phyloP scores from a whole-genome alignment of 2,329 filamentous ascomycete genomes.

The Pseudogymnoascus sp. region DNA sequence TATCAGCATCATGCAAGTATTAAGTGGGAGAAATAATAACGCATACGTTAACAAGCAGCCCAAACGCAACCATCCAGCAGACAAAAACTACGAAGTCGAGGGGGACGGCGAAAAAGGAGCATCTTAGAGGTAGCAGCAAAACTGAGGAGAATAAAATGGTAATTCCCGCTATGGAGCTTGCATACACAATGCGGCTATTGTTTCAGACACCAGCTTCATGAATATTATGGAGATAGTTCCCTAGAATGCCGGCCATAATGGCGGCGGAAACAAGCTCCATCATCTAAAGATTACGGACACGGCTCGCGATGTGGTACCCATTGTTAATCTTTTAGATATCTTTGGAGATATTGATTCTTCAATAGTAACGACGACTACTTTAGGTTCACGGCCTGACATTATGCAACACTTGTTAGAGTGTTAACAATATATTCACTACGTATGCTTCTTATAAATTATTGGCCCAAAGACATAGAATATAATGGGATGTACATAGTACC shows the following conservation, averaged over 20 bases:
- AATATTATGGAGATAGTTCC: slow-evolving; percentile 4
- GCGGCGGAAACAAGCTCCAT: not conserved
- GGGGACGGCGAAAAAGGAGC: slow-evolving; percentile 1
- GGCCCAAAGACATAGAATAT: too few species aligned
- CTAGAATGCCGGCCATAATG: slow-evolving; percentile 9
- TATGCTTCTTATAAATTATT: too few species aligned
- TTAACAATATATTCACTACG: too few species aligned
- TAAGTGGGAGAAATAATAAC: not conserved
- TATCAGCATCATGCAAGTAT: not conserved
- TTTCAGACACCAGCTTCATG: not conserved
- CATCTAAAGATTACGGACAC: not conserved
- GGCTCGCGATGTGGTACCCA: not conserved
- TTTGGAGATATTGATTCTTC: too few species aligned
- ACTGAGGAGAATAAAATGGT: not conserved
- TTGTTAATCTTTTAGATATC: not conserved
- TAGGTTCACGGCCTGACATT: too few species aligned
- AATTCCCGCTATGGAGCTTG: slow-evolving; percentile 5
- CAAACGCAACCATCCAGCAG: slow-evolving; percentile 13
- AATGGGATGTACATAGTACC: too few species aligned
- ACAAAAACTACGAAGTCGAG: slow-evolving; percentile 7
- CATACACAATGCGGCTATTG: slow-evolving; percentile 1
- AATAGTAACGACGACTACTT: too few species aligned
- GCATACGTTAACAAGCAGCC: slow-evolving; percentile 4
- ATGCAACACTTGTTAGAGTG: too few species aligned
- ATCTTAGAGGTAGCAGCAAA: slow-evolving; percentile 5